Evolutionary conservation across 1,139 yeast species (phyloP), one percentile per base, ranked within the genome.

Genomic region (Chernovozyma sophiae-reginae): DNA sequence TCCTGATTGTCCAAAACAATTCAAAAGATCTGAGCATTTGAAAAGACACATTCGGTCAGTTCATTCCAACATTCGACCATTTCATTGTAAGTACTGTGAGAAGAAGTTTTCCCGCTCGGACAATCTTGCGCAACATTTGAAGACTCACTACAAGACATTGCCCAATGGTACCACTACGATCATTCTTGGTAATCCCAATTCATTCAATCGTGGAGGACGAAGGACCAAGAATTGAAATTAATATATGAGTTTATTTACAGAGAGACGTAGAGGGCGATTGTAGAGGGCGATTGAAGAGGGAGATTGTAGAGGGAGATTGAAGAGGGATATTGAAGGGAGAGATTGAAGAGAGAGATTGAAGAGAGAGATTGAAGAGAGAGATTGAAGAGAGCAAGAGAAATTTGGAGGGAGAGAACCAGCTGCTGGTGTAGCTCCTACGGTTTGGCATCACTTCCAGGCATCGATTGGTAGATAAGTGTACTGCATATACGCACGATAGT

Each of bases 41-140:
- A 71, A 71, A 50, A 55, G 77, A 39, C 77, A 72, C 45, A 60
- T 67, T 31, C 49, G 77, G 40, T 67, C 74, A 3, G 77, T 72
- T 22, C 77, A 71, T 49, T 65, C 72, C 13, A 68, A 68, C 44
- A 66, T 68, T 37, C 54, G 75, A 22, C 77, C 77, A 2, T 71
- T 67, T 55, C 73, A 66, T 42, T 72, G 77, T 52, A 65, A 65
- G 41, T 65, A 62, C 46, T 72, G 77, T 49, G 75, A 70, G 25
- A 71, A 71, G 60, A 68, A 68, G 52, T 72, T 72, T 43, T 60
- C 68, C 40, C 50, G 77, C 40, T 60, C 67, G 12, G 77, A 72
- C 51, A 72, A 71, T 46, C 61, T 71, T 52, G 73, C 75, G 11
- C 76, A 70, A 47, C 77, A 71, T 51, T 59, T 69, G 48, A 70